Evolutionary conservation across 164 flowering plant species (phyloP).

Genomic region (Taxillus chinensis): DNA sequence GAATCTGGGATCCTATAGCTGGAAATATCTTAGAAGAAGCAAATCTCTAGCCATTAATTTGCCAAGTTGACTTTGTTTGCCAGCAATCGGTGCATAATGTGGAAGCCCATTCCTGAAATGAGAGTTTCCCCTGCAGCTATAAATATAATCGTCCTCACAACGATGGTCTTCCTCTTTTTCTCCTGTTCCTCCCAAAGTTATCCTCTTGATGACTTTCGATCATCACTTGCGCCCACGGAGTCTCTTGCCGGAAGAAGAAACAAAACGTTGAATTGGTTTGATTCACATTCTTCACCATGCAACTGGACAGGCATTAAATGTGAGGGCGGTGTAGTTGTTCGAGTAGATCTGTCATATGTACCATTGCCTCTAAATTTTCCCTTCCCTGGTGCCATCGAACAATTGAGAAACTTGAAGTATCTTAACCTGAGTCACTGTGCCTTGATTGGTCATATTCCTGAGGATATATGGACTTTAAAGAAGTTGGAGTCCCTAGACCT

Average conservation of each 20-base stretch:
- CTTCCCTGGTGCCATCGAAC: conserved; percentile 30
- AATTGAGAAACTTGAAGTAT: conserved; percentile 29
- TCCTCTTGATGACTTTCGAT: conserved; percentile 13
- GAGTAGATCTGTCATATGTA: conserved; percentile 26
- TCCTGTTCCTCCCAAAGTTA: conserved; percentile 11
- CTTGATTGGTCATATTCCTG: conserved; percentile 31
- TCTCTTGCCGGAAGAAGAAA: conserved; percentile 17
- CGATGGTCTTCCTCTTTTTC: conserved; percentile 8
- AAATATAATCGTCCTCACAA: conserved; percentile 1
- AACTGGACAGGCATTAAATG: conserved; percentile 51
- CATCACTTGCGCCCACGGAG: conserved; percentile 22
- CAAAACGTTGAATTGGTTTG: conserved; percentile 36
- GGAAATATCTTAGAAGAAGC: no score
- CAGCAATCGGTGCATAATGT: conserved; percentile 2
- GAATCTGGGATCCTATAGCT: no score
- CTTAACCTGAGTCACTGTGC: conserved; percentile 47
- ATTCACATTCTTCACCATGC: conserved; percentile 32
- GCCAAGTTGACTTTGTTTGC: no score
- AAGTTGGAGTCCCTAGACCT: conserved; percentile 37
- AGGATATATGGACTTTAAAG: conserved; percentile 28
- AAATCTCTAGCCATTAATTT: no score
- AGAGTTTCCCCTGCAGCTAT: neutral
- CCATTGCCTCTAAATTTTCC: conserved; percentile 26
- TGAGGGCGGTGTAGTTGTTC: conserved; percentile 21
- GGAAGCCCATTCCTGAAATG: conserved; percentile 3